Evolutionary conservation across 2,329 filamentous ascomycete genomes (phyloP), one percentile per base, ranked within the genome.

Genomic region (Alternaria longipes): DNA sequence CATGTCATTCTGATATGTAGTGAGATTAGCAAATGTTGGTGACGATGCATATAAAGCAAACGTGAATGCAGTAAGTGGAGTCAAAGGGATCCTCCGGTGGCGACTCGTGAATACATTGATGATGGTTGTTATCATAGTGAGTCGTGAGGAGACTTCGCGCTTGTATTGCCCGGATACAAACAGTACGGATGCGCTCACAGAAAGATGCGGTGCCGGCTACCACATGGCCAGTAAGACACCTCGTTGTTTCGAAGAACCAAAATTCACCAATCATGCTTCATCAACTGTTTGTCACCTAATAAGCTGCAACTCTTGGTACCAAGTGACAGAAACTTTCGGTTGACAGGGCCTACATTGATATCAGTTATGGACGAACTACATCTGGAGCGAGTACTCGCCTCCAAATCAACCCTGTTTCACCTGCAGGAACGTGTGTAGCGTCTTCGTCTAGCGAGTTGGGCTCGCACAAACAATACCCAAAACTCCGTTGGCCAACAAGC

Each of bases 191-290:
- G 45, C 28, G 32, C 28, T 11, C n/a, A 8, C 28, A 5, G 28
- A n/a, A n/a, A 24, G 45, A 22, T 12, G 30, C 45, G 4, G 18
- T 28, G 7, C 12, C 14, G 0, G 28, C 3, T n/a, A 16, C 12
- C 45, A 49, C 45, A 12, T 34, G 28, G 8, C 2, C 20, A 12
- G 18, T 18, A n/a, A 22, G 28, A 34, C 20, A 49, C 1, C 2
- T 12, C 0, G 18, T 22, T 9, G 1, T 16, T 7, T 12, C 12
- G 24, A 49, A n/a, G 45, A 11, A 22, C 11, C 5, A 4, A 7
- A 4, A n/a, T 9, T 3, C 0, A 11, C 38, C 8, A 5, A 4
- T 2, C n/a, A 11, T 12, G 0, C 3, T 20, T 40, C 8, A 11
- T 20, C 5, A 20, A 5, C n/a, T 9, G 4, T 6, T n/a, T 1